Conservation (phyloP, 352 stramenopile species). For the Ophiocytium majus region DNA sequence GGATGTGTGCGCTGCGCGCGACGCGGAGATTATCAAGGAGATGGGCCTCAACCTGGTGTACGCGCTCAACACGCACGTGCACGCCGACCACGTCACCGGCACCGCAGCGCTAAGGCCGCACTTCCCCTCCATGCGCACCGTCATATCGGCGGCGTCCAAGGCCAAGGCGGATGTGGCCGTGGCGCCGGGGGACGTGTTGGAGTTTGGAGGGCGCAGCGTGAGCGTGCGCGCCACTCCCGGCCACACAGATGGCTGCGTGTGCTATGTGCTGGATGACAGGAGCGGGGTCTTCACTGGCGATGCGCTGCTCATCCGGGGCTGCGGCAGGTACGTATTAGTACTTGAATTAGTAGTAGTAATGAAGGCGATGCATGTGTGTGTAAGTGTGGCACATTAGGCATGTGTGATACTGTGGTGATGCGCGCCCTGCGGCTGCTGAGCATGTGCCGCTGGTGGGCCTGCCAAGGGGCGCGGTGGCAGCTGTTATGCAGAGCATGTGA, state of each 20-base stretch:
- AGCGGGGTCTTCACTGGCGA: slow-evolving; percentile 65
- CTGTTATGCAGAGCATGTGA: too few species aligned
- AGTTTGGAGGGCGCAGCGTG: slow-evolving; percentile 52
- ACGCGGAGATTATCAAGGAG: slow-evolving; percentile 58
- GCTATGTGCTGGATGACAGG: slow-evolving; percentile 61
- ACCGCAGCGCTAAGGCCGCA: slow-evolving; percentile 57
- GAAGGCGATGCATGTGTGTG: too few species aligned
- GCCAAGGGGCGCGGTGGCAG: too few species aligned
- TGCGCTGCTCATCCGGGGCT: slow-evolving; percentile 61
- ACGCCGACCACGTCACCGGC: slow-evolving; percentile 65
- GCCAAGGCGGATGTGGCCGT: slow-evolving; percentile 59
- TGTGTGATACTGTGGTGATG: too few species aligned
- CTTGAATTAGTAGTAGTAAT: too few species aligned
- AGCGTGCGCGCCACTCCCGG: slow-evolving; percentile 59
- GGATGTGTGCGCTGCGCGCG: slow-evolving; percentile 58
- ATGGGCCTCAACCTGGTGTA: slow-evolving; percentile 61
- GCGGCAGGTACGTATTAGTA: slow-evolving; percentile 51
- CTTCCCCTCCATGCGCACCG: slow-evolving; percentile 51
- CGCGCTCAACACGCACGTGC: slow-evolving; percentile 63
- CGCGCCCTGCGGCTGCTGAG: too few species aligned
- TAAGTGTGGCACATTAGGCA: too few species aligned
- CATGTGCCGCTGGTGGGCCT: too few species aligned
- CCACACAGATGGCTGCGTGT: slow-evolving; percentile 63
- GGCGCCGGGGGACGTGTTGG: slow-evolving; percentile 56
- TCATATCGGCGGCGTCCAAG: slow-evolving; percentile 51